Conservation (phyloP, 768 basidiomycete genomes). For the Tricholoma hemisulphureum region DNA sequence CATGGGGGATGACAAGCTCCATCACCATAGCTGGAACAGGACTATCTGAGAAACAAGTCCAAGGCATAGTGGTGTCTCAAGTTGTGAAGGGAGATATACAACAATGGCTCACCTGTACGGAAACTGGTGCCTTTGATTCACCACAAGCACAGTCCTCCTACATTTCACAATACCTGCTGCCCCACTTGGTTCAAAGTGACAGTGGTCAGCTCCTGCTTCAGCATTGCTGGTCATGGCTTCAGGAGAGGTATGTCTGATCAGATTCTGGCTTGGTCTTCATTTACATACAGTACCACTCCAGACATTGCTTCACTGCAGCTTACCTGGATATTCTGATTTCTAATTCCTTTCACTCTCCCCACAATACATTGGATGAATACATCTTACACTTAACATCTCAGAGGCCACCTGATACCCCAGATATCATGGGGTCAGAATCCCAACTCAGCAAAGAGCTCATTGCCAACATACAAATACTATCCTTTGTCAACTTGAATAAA, state of each 20-base stretch:
- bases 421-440: not conserved
- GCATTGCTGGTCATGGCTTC: not conserved
- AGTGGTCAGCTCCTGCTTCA: not conserved
- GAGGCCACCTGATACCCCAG: not conserved
- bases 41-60: not conserved
- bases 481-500: not conserved
- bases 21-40: not conserved
- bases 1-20: not conserved
- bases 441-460: not conserved
- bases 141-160: not conserved
- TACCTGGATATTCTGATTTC: not conserved
- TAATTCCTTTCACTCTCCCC: not conserved
- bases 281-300: not conserved
- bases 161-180: not conserved
- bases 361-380: not conserved
- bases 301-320: not conserved
- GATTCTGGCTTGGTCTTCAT: not conserved
- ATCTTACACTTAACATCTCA: not conserved
- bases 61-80: not conserved
- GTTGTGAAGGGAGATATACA: not conserved
- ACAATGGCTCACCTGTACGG: not conserved
- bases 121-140: conserved; percentile 1
- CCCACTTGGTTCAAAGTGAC: not conserved
- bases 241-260: not conserved
- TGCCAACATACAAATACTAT: not conserved